Conservation (phyloP, 805 yeast species). For the Sugiyamaella valdiviana region DNA sequence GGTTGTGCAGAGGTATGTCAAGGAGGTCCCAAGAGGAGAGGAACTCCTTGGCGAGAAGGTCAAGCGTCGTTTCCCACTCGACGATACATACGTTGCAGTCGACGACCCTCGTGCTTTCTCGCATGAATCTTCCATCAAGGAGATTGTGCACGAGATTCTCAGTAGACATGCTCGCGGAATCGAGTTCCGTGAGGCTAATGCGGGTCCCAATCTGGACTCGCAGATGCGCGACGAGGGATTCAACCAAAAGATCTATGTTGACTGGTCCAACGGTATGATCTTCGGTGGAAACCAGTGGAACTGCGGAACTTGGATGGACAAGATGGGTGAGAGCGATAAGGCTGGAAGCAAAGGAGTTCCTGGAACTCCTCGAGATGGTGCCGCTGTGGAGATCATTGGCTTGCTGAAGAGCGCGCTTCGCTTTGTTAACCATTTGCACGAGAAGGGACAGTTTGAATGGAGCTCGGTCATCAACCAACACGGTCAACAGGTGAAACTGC, state of each 20-base stretch:
- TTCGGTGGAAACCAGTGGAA: slow-evolving; percentile 89
- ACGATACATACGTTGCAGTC: slow-evolving; percentile 66
- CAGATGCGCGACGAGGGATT: slow-evolving; percentile 93
- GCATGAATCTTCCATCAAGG: slow-evolving; percentile 62
- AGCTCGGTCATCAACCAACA: slow-evolving; percentile 51
- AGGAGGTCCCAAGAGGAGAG: slow-evolving; percentile 61
- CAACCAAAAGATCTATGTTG: slow-evolving; percentile 71
- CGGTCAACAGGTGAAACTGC: slow-evolving; percentile 51
- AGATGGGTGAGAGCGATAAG: slow-evolving; percentile 88
- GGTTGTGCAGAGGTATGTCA: slow-evolving; percentile 76
- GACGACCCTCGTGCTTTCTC: slow-evolving; percentile 73
- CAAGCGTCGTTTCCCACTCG: slow-evolving; percentile 79
- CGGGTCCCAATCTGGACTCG: slow-evolving; percentile 79
- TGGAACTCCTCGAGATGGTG: slow-evolving; percentile 97
- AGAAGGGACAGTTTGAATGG: slow-evolving; percentile 51
- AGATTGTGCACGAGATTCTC: slow-evolving; percentile 74
- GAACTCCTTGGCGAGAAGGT: slow-evolving; percentile 64
- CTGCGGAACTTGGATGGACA: slow-evolving; percentile 99
- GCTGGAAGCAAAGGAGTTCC: slow-evolving; percentile 90
- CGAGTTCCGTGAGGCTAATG: slow-evolving; percentile 87
- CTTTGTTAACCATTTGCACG: slow-evolving; percentile 60
- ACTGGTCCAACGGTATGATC: slow-evolving; percentile 82
- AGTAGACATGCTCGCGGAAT: slow-evolving; percentile 87
- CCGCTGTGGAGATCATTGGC: slow-evolving; percentile 89
- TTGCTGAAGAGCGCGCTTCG: slow-evolving; percentile 76